These are phyloP conservation scores for Patellaria atrata DNA, from an alignment of 495 filamentous ascomycete genomes.

Conservation along the genomic window DNA sequence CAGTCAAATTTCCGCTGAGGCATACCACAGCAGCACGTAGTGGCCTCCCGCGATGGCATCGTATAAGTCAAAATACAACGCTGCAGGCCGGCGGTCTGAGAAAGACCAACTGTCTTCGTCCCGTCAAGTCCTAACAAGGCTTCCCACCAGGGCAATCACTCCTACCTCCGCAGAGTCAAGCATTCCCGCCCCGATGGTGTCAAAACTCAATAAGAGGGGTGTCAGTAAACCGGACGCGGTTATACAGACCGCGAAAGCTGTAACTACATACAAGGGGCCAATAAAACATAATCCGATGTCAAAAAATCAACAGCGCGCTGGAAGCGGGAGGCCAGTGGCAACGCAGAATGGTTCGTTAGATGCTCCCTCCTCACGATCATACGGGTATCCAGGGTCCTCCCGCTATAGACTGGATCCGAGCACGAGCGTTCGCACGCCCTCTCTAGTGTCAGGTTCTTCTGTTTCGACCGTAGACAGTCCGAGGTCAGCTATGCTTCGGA, in stretches of 20 bases:
- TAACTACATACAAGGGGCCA: conserved; percentile 2
- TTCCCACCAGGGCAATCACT: conserved; percentile 16
- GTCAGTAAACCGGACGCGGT: conserved; percentile 15
- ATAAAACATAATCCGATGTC: too few relatives aligned
- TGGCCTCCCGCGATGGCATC: conserved; percentile 22
- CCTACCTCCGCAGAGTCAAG: conserved; percentile 12
- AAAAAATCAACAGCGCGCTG: too few relatives aligned
- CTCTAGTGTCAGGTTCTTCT: conserved; percentile 28
- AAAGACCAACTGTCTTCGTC: conserved; percentile 14
- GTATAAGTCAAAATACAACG: conserved; percentile 19
- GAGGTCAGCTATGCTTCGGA: conserved; percentile 22
- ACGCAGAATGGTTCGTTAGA: conserved; percentile 7
- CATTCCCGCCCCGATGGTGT: conserved; percentile 8
- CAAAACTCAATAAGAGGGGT: conserved; percentile 18
- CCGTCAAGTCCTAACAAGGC: conserved; percentile 13
- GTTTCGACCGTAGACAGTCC: conserved; percentile 27
- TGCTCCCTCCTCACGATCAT: conserved; percentile 5
- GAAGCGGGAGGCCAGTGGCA: conserved; percentile 8
- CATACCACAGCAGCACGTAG: conserved; percentile 15
- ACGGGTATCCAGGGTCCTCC: conserved; percentile 15
- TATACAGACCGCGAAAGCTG: too few relatives aligned
- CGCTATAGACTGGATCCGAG: conserved; percentile 15
- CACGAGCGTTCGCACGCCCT: conserved; percentile 23
- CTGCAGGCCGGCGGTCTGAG: conserved; percentile 14
- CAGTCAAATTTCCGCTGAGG: conserved; percentile 12